Conservation (phyloP, 2,329 filamentous ascomycete species). For the Trichophyton verrucosum region DNA sequence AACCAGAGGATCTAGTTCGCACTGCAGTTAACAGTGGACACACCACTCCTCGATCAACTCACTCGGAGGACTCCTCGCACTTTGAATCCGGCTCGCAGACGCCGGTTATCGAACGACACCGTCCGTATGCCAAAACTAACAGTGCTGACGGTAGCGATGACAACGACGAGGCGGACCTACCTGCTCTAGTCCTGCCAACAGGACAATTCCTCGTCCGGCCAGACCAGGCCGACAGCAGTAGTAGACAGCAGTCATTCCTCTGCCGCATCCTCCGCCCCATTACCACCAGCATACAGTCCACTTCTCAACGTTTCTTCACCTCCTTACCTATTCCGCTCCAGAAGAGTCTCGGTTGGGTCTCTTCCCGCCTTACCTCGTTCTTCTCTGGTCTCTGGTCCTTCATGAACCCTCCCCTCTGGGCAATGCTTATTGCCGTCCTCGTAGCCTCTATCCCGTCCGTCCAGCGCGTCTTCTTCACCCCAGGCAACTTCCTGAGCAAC, state of each 20-base stretch:
- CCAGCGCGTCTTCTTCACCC: conserved; percentile 74
- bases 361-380: conserved; percentile 38
- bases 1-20: conserved; percentile 18
- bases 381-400: conserved; percentile 68
- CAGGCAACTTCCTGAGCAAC: conserved; percentile 82
- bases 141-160: conserved; percentile 3
- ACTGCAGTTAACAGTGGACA: not conserved
- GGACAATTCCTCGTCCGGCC: conserved; percentile 26
- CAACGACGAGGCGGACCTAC: not conserved
- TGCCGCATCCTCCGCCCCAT: not conserved
- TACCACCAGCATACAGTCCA: conserved; percentile 19
- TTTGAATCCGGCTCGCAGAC: conserved; percentile 32
- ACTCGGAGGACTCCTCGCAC: conserved; percentile 6
- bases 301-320: conserved; percentile 30
- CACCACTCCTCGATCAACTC: not conserved
- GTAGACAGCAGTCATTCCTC: not conserved
- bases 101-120: conserved; percentile 24
- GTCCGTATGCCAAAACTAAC: conserved; percentile 26
- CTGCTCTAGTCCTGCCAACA: not conserved
- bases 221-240: conserved; percentile 32
- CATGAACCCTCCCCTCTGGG: conserved; percentile 98
- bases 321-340: conserved; percentile 43
- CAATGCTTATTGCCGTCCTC: conserved; percentile 82
- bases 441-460: conserved; percentile 77
- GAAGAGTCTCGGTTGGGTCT: conserved; percentile 34